phyloP scores from a whole-genome alignment of 2,329 filamentous ascomycete species.

The Pseudohalonectria lignicola region DNA sequence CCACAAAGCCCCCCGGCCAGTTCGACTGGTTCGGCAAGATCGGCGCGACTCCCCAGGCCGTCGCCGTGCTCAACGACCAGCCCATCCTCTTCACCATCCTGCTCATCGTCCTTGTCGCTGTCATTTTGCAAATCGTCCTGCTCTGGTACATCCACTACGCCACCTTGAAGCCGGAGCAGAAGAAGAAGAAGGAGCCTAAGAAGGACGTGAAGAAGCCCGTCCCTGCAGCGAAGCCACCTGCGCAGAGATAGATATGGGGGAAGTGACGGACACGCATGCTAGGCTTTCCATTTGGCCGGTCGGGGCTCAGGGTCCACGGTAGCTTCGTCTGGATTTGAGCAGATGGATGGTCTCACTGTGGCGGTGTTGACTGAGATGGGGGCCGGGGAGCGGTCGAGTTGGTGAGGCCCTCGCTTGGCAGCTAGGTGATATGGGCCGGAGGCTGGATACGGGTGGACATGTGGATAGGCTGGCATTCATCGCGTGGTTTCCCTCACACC shows the following conservation, averaged over 20 bases:
- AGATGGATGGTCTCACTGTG: too few relatives aligned
- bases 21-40: slow-evolving; percentile 47
- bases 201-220: slow-evolving; percentile 14
- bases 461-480: too few relatives aligned
- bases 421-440: too few relatives aligned
- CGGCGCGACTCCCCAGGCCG: slow-evolving; percentile 46
- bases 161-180: slow-evolving; percentile 50
- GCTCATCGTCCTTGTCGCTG: slow-evolving; percentile 37
- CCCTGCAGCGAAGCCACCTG: slow-evolving; percentile 5
- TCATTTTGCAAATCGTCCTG: slow-evolving; percentile 33
- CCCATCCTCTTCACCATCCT: slow-evolving; percentile 47
- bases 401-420: too few relatives aligned
- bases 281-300: too few relatives aligned
- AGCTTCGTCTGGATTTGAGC: not conserved
- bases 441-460: too few relatives aligned
- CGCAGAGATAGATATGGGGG: slow-evolving; percentile 9
- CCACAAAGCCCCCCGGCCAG: slow-evolving; percentile 23
- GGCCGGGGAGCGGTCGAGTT: not conserved
- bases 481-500: too few relatives aligned
- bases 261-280: too few relatives aligned
- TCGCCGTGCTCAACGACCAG: slow-evolving; percentile 50
- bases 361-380: too few relatives aligned
- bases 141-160: slow-evolving; percentile 49
- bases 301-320: too few relatives aligned
- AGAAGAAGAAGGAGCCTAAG: slow-evolving; percentile 40